Conservation (phyloP, 148 eudicot species). For the Silene uniflora region DNA sequence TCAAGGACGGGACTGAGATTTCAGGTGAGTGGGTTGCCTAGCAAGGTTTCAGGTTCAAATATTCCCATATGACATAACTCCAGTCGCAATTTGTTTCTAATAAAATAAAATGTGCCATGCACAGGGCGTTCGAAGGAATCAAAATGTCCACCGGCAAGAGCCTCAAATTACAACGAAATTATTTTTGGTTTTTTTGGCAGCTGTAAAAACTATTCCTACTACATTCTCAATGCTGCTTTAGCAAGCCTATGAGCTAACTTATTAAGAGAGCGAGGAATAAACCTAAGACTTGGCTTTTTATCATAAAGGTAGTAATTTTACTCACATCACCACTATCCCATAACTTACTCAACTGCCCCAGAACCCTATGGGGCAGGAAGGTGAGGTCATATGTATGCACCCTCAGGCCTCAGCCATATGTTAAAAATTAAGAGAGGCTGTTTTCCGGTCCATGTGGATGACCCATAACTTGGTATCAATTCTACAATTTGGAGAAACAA, state of each 20-base stretch:
- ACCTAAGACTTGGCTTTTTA: neutral
- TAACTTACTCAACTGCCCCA: neutral
- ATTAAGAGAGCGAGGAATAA: no score
- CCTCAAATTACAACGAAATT: neutral
- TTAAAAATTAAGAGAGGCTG: neutral
- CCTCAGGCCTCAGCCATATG: neutral
- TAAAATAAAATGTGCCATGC: neutral
- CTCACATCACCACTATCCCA: no score
- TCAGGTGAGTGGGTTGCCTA: neutral
- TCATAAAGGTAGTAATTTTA: neutral
- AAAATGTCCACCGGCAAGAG: neutral
- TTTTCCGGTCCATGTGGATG: neutral
- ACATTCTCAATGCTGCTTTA: no score
- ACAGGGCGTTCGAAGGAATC: neutral
- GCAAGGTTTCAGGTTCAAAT: neutral
- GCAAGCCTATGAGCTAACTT: no score
- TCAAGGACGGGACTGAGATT: neutral
- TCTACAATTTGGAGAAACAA: neutral
- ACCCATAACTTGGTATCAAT: neutral
- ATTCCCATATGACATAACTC: neutral
- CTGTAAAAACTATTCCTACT: no score
- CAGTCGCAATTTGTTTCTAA: neutral
- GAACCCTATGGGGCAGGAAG: neutral
- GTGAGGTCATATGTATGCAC: neutral
- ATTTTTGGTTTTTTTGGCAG: no score